phyloP scores from a whole-genome alignment of 2,329 filamentous ascomycete genomes.

The Phyllosticta citriasiana region DNA sequence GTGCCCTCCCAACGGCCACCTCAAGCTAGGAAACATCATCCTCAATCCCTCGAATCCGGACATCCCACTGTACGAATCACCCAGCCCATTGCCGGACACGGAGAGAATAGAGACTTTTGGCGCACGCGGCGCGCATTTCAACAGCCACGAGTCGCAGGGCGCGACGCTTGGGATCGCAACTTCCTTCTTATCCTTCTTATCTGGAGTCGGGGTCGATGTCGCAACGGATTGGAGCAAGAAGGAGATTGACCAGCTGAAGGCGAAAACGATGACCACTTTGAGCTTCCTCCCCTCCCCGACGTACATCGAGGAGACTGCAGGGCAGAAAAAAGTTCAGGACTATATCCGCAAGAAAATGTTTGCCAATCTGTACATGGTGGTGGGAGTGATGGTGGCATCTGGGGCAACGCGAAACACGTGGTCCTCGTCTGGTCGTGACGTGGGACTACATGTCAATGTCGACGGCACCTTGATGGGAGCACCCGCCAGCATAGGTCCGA shows the following conservation, averaged over 20 bases:
- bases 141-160: background rate
- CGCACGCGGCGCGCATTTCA: background rate
- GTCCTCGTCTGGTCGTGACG: background rate
- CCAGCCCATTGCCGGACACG: background rate
- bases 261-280: constrained; percentile 1
- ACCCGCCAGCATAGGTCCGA: background rate
- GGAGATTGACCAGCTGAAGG: background rate
- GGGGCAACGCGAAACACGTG: background rate
- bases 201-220: constrained; percentile 1
- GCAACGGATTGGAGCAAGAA: background rate
- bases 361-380: constrained; percentile 1
- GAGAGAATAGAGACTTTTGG: background rate
- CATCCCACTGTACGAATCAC: background rate
- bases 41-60: background rate
- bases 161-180: constrained; percentile 4
- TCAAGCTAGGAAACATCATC: background rate
- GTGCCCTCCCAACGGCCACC: background rate
- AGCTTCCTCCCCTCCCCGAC: background rate
- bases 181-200: background rate
- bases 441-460: background rate
- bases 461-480: background rate
- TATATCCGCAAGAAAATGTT: constrained; percentile 1
- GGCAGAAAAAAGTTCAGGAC: background rate
- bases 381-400: background rate
- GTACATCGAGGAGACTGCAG: background rate